Evolutionary conservation across 2,329 filamentous ascomycete genomes (phyloP).

Genomic region (Salinomyces thailandicus): DNA sequence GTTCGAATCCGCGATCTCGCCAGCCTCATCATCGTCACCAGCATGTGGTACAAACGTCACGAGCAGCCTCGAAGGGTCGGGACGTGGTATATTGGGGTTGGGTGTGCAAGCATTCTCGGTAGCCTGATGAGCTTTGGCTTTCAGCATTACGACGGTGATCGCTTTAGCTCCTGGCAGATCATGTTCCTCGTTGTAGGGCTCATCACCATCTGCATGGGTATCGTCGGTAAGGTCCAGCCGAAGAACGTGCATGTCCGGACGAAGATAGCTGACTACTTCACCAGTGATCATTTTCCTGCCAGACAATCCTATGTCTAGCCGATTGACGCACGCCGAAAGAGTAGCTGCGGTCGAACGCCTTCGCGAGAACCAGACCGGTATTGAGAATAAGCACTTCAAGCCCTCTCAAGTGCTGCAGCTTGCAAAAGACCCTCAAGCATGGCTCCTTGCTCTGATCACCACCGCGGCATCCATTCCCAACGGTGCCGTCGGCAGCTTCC

Average conservation of each 20-base stretch:
- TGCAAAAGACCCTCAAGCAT: constrained; percentile 50
- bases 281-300: constrained; percentile 9
- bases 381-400: constrained; percentile 38
- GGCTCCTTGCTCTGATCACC: constrained; percentile 29
- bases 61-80: constrained; percentile 10
- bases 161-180: constrained; percentile 5
- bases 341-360: constrained; percentile 37
- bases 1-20: constrained; percentile 42
- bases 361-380: constrained; percentile 33
- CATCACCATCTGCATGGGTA: constrained; percentile 11
- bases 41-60: constrained; percentile 33
- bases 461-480: constrained; percentile 4
- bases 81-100: constrained; percentile 11
- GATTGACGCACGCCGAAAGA: constrained; percentile 47
- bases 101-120: constrained; percentile 27
- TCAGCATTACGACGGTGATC: constrained; percentile 13
- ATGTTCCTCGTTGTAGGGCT: constrained; percentile 9
- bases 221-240: constrained; percentile 1
- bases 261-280: too few relatives aligned
- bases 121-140: constrained; percentile 51
- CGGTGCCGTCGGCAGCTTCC: constrained; percentile 19
- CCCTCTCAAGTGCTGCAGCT: constrained; percentile 44
- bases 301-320: constrained; percentile 58
- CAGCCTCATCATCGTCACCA: constrained; percentile 36
- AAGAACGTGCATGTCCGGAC: too few relatives aligned